Evolutionary conservation across 352 stramenopile species (phyloP), one percentile per base, ranked within the genome.

Genomic region (Pilasporangium apinafurcum): DNA sequence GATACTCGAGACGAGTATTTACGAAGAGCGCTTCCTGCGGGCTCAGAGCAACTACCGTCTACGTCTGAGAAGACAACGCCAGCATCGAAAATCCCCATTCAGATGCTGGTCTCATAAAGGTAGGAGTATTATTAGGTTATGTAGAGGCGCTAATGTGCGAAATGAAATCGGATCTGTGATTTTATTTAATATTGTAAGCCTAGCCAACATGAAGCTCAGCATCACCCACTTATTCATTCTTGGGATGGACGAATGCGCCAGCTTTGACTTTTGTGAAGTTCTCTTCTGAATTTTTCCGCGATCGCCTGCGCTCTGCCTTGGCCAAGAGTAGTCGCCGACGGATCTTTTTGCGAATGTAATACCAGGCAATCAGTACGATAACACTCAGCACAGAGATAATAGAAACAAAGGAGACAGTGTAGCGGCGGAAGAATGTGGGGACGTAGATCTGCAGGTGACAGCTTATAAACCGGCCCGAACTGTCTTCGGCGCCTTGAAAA

Each of bases 401-500:
- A 16, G 73, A 68, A 20, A 96, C 71, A 20, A 91, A 62, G 13
- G 70, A 88, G 20, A 82, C 66, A 2, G 83, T 91, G 52, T 96
- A 90, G 5, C 82, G 57, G 27, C 95, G 80, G 48, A 84, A 94
- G 8, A 57, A 48, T 3, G 71, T 88, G 4, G 96, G 95, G 41
- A 95, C 81, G 60, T 98, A 97, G 41, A 98, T 97, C 52, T 83
- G 78, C 22, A 98, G 53, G 63, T 99, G 95, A 54, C 96, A 98
- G 36, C 74, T 97, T 20, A 76, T 51, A 49, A 98, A 98, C 18
- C 80, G 59, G 16, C 95, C 92, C 17, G 95, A 42, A 8, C 56
- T 65, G 48, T 98, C 86, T 32, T 95, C 74, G 27, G 96, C 62
- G 4, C 95, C 95, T 56, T 98, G 86, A 53, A 96, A 99, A 2